Evolutionary conservation across 176 grass and related monocot genomes (phyloP).

Genomic region (Aegilops speltoides): DNA sequence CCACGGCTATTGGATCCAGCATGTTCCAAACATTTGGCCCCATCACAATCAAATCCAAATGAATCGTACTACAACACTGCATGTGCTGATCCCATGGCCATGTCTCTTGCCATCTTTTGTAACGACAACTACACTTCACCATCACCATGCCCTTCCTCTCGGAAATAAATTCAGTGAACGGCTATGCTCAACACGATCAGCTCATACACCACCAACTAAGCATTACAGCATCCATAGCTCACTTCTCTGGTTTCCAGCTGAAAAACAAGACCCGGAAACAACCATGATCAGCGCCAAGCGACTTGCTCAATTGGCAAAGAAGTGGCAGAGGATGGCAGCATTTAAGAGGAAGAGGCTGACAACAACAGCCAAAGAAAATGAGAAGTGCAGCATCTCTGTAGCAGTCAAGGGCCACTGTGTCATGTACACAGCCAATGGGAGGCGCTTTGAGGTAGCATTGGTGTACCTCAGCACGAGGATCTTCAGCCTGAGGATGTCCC

Average conservation of each 20-base stretch:
- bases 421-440: too few relatives aligned
- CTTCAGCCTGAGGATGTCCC: too few relatives aligned
- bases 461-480: too few relatives aligned
- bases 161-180: constrained; percentile 16
- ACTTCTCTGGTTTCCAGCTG: not conserved
- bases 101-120: not conserved
- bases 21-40: constrained; percentile 22
- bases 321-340: too few relatives aligned
- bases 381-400: too few relatives aligned
- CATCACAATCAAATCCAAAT: constrained; percentile 28
- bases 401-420: too few relatives aligned
- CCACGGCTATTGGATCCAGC: not conserved
- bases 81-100: not conserved
- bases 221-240: not conserved
- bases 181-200: not conserved
- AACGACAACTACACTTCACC: not conserved
- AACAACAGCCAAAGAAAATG: not conserved
- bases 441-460: too few relatives aligned
- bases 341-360: not conserved
- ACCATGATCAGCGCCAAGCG: constrained; percentile 42
- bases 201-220: not conserved
- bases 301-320: not conserved
- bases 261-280: not conserved
- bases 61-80: not conserved
- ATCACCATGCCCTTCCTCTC: not conserved